These are phyloP conservation scores for Diversispora eburnea DNA, from an alignment of 192 early-diverging fungal genomes.

Conservation along the genomic window DNA sequence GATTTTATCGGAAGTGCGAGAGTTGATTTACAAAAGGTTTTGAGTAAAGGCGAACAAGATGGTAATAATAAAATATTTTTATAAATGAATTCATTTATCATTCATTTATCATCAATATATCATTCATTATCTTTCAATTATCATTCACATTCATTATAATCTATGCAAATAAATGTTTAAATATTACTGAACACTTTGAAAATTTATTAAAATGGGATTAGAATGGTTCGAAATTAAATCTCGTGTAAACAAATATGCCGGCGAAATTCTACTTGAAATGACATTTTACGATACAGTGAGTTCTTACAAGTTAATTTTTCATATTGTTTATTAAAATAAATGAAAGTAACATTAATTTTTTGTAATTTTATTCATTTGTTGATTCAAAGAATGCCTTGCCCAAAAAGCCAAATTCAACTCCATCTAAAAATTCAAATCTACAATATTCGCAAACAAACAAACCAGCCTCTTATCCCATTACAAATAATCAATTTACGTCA, in stretches of 20 bases:
- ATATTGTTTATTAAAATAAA: background rate
- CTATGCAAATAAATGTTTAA: too few relatives aligned
- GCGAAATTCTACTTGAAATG: conserved; percentile 25
- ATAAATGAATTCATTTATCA: background rate
- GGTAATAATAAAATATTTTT: conserved; percentile 30
- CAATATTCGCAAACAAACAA: background rate
- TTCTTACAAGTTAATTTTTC: background rate
- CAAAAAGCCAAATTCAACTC: too few relatives aligned
- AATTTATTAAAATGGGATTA: background rate
- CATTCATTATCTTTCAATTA: background rate
- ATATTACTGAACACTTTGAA: too few relatives aligned
- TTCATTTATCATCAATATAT: background rate
- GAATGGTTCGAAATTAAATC: conserved; percentile 8
- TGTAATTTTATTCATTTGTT: background rate
- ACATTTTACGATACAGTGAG: conserved; percentile 24
- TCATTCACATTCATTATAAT: too few relatives aligned
- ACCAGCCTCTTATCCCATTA: background rate
- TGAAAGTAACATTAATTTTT: too few relatives aligned
- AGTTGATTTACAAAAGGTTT: conserved; percentile 47
- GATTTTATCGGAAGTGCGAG: conserved; percentile 51
- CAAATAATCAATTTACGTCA: background rate
- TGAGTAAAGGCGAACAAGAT: conserved; percentile 52
- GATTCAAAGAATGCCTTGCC: background rate
- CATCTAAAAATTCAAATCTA: too few relatives aligned
- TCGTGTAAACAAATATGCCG: conserved; percentile 1